Conservation (phyloP, 1,139 yeast genomes). For the Meyerozyma smithsonii region DNA sequence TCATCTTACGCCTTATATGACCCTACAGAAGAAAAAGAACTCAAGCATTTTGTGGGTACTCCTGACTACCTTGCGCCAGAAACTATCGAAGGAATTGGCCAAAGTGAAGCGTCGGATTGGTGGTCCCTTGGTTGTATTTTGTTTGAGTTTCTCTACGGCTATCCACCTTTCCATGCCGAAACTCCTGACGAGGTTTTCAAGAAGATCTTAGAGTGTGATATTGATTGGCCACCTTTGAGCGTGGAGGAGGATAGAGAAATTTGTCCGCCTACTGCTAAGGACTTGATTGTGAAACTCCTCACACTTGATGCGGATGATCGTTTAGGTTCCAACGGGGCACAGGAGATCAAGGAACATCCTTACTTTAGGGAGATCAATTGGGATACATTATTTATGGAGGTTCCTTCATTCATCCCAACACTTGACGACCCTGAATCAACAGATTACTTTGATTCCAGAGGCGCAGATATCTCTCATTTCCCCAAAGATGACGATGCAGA, state of each 20-base stretch:
- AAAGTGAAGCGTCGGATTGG: conserved; percentile 91
- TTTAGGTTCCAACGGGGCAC: conserved; percentile 72
- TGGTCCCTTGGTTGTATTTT: conserved; percentile 97
- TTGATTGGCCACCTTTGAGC: conserved; percentile 76
- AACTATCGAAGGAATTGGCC: conserved; percentile 81
- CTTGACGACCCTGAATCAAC: conserved; percentile 82
- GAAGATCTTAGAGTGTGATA: conserved; percentile 66
- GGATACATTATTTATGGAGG: conserved; percentile 67
- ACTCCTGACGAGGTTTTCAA: conserved; percentile 79
- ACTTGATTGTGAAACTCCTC: conserved; percentile 61
- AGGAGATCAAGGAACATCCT: conserved; percentile 72
- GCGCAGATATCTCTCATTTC: conserved; percentile 68
- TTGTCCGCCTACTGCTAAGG: conserved; percentile 68
- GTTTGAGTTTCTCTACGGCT: conserved; percentile 88
- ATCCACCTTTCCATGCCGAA: conserved; percentile 89
- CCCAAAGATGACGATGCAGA: conserved; percentile 46
- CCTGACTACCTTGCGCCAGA: conserved; percentile 98
- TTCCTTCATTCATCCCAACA: conserved; percentile 80
- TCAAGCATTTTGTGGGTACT: conserved; percentile 79
- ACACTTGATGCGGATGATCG: conserved; percentile 60
- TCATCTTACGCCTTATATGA: conserved; percentile 64
- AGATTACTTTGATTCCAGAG: conserved; percentile 87
- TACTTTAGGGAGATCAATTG: conserved; percentile 73
- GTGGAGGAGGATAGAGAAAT: conserved; percentile 46
- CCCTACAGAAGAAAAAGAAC: conserved; percentile 50